These are phyloP conservation scores for Heliamphora exappendiculata DNA, from an alignment of 148 eudicot genomes.

Conservation along the genomic window DNA sequence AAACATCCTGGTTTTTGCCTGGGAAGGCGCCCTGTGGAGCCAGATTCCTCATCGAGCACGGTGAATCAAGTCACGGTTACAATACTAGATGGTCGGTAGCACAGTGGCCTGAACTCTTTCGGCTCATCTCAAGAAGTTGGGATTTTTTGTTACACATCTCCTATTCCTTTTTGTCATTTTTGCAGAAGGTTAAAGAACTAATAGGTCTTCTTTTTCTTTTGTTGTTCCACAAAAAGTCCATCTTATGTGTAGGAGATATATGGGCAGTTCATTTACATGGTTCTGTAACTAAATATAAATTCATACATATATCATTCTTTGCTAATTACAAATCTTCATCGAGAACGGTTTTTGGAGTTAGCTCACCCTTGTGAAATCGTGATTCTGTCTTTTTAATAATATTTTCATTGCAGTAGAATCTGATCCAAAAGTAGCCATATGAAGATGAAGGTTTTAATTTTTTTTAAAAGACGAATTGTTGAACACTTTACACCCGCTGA, in stretches of 20 bases:
- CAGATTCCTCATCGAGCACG: slow-evolving; percentile 47
- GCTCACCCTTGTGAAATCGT: too few relatives aligned
- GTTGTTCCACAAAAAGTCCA: too few relatives aligned
- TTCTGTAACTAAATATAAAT: background rate
- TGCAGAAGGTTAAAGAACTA: background rate
- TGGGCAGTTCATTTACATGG: background rate
- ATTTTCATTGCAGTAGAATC: too few relatives aligned
- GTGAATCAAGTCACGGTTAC: slow-evolving; percentile 69
- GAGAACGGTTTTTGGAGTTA: too few relatives aligned
- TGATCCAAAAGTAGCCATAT: too few relatives aligned
- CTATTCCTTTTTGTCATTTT: background rate
- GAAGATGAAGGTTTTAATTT: too few relatives aligned
- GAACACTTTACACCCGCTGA: too few relatives aligned
- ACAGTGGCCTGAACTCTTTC: background rate
- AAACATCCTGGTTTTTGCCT: slow-evolving; percentile 53
- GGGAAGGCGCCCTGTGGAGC: slow-evolving; percentile 28
- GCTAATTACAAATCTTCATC: too few relatives aligned
- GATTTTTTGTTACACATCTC: background rate
- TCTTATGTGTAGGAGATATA: background rate
- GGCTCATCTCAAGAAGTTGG: background rate
- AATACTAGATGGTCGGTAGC: slow-evolving; percentile 52
- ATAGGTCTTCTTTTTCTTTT: background rate
- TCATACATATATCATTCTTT: background rate
- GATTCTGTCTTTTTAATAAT: too few relatives aligned
- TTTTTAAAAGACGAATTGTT: too few relatives aligned